phyloP scores from a whole-genome alignment of 2,329 filamentous ascomycete species.

The Fusarium chlamydosporum region DNA sequence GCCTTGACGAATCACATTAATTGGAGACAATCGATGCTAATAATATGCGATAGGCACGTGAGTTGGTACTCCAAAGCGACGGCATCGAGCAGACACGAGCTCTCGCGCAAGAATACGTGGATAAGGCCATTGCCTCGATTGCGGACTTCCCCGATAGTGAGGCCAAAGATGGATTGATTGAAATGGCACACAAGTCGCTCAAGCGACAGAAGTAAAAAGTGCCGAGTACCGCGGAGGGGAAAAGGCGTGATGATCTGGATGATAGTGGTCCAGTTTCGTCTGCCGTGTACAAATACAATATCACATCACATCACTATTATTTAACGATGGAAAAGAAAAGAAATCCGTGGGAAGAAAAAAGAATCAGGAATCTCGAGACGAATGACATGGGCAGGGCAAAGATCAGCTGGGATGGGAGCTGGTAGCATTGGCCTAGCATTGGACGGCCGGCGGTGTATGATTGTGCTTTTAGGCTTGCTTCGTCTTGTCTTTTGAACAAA shows the following conservation, averaged over 20 bases:
- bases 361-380: slow-evolving; percentile 8
- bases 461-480: slow-evolving; percentile 34
- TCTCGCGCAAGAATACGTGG: slow-evolving; percentile 89
- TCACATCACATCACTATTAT: slow-evolving; percentile 33
- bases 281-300: slow-evolving; percentile 45
- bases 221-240: not conserved
- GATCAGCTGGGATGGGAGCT: slow-evolving; percentile 21
- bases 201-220: slow-evolving; percentile 82
- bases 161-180: slow-evolving; percentile 89
- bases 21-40: slow-evolving; percentile 45
- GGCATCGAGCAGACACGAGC: slow-evolving; percentile 93
- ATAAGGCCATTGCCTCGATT: slow-evolving; percentile 89
- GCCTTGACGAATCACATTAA: slow-evolving; percentile 39
- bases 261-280: slow-evolving; percentile 6
- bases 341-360: slow-evolving; percentile 9
- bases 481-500: slow-evolving; percentile 25
- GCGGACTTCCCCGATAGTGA: slow-evolving; percentile 90
- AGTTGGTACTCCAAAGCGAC: slow-evolving; percentile 84
- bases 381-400: not conserved
- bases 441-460: slow-evolving; percentile 31
- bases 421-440: slow-evolving; percentile 20
- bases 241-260: slow-evolving; percentile 30
- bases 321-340: slow-evolving; percentile 19
- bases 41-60: slow-evolving; percentile 75
- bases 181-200: slow-evolving; percentile 95